phyloP scores from a whole-genome alignment of 2,329 filamentous ascomycete species.

The Sporothrix pseudoabietina region DNA sequence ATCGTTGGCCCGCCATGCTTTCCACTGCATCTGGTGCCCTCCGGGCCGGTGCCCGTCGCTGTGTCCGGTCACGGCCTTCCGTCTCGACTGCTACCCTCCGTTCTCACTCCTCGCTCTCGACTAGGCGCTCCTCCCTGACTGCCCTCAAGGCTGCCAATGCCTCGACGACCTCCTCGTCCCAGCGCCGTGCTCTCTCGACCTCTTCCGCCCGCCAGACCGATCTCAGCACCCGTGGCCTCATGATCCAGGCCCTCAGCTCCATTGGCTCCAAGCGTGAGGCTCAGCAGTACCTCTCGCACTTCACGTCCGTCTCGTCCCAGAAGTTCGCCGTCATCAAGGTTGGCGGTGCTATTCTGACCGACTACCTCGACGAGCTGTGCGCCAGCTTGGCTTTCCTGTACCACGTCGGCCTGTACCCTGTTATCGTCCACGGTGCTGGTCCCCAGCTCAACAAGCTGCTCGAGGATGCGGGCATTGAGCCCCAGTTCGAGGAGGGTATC shows the following conservation, averaged over 20 bases:
- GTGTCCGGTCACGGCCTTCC: conserved; percentile 40
- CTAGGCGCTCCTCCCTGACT: conserved; percentile 23
- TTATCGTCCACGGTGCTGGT: conserved; percentile 93
- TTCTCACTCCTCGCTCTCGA: conserved; percentile 25
- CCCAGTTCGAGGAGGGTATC: conserved; percentile 95
- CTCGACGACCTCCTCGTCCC: conserved; percentile 11
- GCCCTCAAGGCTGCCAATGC: conserved; percentile 12
- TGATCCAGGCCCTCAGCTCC: conserved; percentile 89
- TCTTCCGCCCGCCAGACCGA: conserved; percentile 46
- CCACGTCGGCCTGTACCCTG: conserved; percentile 90
- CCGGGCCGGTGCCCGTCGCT: conserved; percentile 49
- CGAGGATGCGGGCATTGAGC: conserved; percentile 88
- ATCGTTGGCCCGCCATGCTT: conserved; percentile 43
- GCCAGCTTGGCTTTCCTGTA: conserved; percentile 88
- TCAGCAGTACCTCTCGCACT: conserved; percentile 96
- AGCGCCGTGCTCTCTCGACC: conserved; percentile 42
- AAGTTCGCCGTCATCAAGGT: conserved; percentile 99
- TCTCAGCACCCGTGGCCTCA: conserved; percentile 72
- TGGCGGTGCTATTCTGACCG: conserved; percentile 91
- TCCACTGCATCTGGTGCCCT: conserved; percentile 47
- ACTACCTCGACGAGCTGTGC: conserved; percentile 89
- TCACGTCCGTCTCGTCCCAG: conserved; percentile 93
- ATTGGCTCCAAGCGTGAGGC: conserved; percentile 96
- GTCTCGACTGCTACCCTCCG: conserved; percentile 35
- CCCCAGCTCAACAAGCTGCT: conserved; percentile 89